Evolutionary conservation across 176 grass and related monocot genomes (phyloP).

Genomic region (Oryza punctata): DNA sequence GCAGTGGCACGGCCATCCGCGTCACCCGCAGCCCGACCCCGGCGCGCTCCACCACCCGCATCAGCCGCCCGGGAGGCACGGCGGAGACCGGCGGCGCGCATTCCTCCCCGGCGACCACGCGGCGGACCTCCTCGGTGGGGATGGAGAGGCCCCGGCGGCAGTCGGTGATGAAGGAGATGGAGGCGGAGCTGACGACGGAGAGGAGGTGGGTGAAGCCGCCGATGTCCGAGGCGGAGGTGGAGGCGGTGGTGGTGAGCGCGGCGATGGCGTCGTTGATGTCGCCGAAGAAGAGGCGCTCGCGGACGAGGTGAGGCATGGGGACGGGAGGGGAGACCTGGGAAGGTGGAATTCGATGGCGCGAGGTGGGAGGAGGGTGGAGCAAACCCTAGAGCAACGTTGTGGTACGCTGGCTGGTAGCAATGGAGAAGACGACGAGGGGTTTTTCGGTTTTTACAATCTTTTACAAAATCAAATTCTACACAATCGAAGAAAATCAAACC

Average conservation of each 20-base stretch:
- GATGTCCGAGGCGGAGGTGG: conserved; percentile 14
- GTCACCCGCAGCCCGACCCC: conserved; percentile 61
- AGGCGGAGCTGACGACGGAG: conserved; percentile 66
- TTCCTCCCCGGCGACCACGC: conserved; percentile 49
- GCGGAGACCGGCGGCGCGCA: conserved; percentile 41
- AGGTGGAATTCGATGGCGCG: not conserved
- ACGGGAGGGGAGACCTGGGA: conserved; percentile 8
- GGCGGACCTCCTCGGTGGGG: conserved; percentile 52
- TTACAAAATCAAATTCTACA: no score
- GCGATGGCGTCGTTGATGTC: conserved; percentile 69
- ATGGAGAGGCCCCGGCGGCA: conserved; percentile 49
- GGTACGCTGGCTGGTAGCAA: not conserved
- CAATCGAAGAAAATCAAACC: no score
- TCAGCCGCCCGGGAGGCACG: conserved; percentile 38
- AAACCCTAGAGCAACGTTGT: not conserved
- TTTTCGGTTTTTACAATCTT: no score
- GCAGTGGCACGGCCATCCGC: conserved; percentile 85
- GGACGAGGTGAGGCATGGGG: conserved; percentile 63
- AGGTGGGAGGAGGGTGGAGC: not conserved
- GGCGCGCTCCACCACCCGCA: conserved; percentile 65
- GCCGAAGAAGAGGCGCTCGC: conserved; percentile 71
- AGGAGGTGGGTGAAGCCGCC: conserved; percentile 45
- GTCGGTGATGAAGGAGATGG: conserved; percentile 74
- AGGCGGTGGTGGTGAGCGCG: conserved; percentile 31
- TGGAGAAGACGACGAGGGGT: no score